phyloP scores from a whole-genome alignment of 257 asterid genomes.

The Lycium barbarum region DNA sequence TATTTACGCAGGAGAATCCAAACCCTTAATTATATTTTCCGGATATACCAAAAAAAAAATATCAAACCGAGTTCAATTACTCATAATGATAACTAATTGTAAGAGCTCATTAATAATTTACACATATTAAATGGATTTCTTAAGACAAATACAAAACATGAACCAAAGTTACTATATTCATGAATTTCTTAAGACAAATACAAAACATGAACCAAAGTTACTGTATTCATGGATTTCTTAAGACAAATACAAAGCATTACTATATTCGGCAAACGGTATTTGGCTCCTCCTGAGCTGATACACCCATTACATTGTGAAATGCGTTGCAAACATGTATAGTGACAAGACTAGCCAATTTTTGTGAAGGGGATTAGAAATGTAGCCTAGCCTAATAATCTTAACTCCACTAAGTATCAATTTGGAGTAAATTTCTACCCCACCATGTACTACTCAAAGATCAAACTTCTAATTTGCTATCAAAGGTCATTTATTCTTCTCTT shows the following conservation, averaged over 20 bases:
- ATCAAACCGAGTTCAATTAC: not conserved
- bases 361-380: not conserved
- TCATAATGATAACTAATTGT: too few relatives aligned
- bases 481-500: not conserved
- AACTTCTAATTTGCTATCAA: not conserved
- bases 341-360: not conserved
- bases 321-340: too few relatives aligned
- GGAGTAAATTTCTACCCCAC: not conserved
- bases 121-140: too few relatives aligned
- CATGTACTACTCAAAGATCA: not conserved
- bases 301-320: not conserved
- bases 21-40: not conserved
- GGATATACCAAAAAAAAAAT: too few relatives aligned
- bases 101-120: too few relatives aligned
- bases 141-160: too few relatives aligned
- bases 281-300: not conserved
- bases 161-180: too few relatives aligned
- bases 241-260: too few relatives aligned
- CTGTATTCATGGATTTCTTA: too few relatives aligned
- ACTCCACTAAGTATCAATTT: not conserved
- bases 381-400: not conserved
- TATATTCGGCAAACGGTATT: too few relatives aligned
- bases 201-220: too few relatives aligned
- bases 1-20: not conserved
- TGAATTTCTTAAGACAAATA: too few relatives aligned